Conservation (phyloP, 768 basidiomycete species). For the Amanita inopinata region DNA sequence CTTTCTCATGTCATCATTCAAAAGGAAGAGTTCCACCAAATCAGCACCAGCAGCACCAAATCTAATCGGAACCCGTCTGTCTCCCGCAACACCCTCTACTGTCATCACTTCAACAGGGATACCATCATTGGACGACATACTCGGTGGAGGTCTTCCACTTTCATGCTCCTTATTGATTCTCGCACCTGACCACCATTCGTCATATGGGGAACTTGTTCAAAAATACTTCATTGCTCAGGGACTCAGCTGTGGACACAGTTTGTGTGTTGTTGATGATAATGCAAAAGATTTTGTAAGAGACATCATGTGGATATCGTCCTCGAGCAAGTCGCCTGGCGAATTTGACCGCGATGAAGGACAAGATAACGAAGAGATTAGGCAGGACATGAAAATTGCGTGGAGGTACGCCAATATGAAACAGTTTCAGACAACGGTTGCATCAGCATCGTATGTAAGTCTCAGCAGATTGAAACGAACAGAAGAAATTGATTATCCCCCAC, state of each 20-base stretch:
- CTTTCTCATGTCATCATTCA: slow-evolving; percentile 67
- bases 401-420: slow-evolving; percentile 90
- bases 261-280: slow-evolving; percentile 56
- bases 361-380: slow-evolving; percentile 27
- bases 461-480: slow-evolving; percentile 6
- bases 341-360: slow-evolving; percentile 23
- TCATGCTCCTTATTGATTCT: slow-evolving; percentile 64
- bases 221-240: slow-evolving; percentile 91
- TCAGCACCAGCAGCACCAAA: slow-evolving; percentile 27
- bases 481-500: background rate
- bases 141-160: slow-evolving; percentile 86
- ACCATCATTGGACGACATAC: slow-evolving; percentile 88
- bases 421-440: slow-evolving; percentile 76
- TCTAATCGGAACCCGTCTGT: slow-evolving; percentile 43
- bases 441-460: slow-evolving; percentile 36
- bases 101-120: slow-evolving; percentile 77
- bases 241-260: slow-evolving; percentile 56
- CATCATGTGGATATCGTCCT: slow-evolving; percentile 73
- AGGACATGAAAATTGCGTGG: slow-evolving; percentile 93
- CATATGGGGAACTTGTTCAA: slow-evolving; percentile 76
- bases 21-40: slow-evolving; percentile 45
- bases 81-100: slow-evolving; percentile 45
- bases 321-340: slow-evolving; percentile 18
- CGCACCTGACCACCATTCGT: slow-evolving; percentile 80
- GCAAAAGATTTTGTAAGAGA: slow-evolving; percentile 50